A percentile compares a stretch with the other conserved stretches of the same genome.
Conservation (phyloP, 2,329 filamentous ascomycete species). For the Fusarium nelsonii region DNA sequence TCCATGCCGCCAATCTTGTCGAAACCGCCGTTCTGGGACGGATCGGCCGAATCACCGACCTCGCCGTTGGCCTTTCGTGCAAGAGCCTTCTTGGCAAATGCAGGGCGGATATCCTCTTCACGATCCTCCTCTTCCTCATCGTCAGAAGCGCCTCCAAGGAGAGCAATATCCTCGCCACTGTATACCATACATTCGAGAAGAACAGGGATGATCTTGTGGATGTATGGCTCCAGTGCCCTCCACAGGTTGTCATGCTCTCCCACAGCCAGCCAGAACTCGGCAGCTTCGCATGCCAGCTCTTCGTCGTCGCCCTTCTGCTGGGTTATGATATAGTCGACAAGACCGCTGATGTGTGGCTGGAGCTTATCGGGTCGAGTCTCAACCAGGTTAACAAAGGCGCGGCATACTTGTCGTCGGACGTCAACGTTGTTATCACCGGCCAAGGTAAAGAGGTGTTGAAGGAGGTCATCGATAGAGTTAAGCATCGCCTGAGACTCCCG, state of each 20-base stretch:
- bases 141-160: slow-evolving; percentile 85
- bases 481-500: slow-evolving; percentile 86
- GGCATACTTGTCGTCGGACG: slow-evolving; percentile 92
- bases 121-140: slow-evolving; percentile 94
- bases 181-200: slow-evolving; percentile 97
- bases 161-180: slow-evolving; percentile 89
- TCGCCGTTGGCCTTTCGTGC: slow-evolving; percentile 69
- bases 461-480: slow-evolving; percentile 81
- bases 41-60: slow-evolving; percentile 63
- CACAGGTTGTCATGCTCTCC: slow-evolving; percentile 88
- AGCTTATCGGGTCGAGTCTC: slow-evolving; percentile 93
- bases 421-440: slow-evolving; percentile 82
- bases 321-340: slow-evolving; percentile 92
- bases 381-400: slow-evolving; percentile 91
- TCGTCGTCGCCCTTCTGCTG: slow-evolving; percentile 91
- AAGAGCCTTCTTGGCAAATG: slow-evolving; percentile 80
- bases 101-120: slow-evolving; percentile 89
- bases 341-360: slow-evolving; percentile 83
- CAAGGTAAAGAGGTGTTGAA: slow-evolving; percentile 85
- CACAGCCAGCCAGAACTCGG: slow-evolving; percentile 96
- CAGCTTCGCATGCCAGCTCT: slow-evolving; percentile 91
- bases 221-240: slow-evolving; percentile 79
- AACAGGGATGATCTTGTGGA: slow-evolving; percentile 88
- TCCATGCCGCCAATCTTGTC: slow-evolving; percentile 71
- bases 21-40: slow-evolving; percentile 66